Conservation (phyloP, 495 filamentous ascomycete species). For the Astrocystis sublimbata region DNA sequence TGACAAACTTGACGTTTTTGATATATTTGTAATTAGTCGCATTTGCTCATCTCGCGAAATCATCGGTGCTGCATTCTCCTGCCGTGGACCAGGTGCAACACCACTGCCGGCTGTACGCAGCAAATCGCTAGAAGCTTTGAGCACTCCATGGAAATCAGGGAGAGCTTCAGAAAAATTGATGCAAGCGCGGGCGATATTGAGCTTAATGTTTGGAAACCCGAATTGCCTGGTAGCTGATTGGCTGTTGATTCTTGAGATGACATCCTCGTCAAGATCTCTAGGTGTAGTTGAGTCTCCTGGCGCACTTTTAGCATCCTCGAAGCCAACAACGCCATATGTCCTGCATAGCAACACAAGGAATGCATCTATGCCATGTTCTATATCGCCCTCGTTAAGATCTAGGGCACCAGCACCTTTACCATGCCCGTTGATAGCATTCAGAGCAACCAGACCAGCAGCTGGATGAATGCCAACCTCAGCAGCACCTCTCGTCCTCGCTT, state of each 20-base stretch:
- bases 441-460: constrained; percentile 73
- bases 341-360: constrained; percentile 51
- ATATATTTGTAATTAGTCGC: constrained; percentile 76
- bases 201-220: constrained; percentile 71
- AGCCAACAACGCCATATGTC: constrained; percentile 52
- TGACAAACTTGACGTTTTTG: constrained; percentile 74
- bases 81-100: constrained; percentile 66
- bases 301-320: constrained; percentile 25
- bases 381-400: constrained; percentile 72
- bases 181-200: constrained; percentile 79
- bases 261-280: constrained; percentile 50
- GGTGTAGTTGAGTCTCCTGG: constrained; percentile 13
- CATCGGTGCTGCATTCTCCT: constrained; percentile 60
- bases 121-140: constrained; percentile 81
- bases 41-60: constrained; percentile 82
- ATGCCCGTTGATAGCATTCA: constrained; percentile 50
- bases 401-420: constrained; percentile 61
- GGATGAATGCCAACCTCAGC: constrained; percentile 95
- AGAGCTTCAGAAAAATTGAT: constrained; percentile 92
- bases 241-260: constrained; percentile 51
- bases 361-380: constrained; percentile 67
- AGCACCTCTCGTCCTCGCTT: constrained; percentile 87
- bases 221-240: constrained; percentile 59
- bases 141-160: constrained; percentile 84
- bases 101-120: constrained; percentile 79